phyloP scores from a whole-genome alignment of 169 alveolate genomes.

The Eimeria acervulina region DNA sequence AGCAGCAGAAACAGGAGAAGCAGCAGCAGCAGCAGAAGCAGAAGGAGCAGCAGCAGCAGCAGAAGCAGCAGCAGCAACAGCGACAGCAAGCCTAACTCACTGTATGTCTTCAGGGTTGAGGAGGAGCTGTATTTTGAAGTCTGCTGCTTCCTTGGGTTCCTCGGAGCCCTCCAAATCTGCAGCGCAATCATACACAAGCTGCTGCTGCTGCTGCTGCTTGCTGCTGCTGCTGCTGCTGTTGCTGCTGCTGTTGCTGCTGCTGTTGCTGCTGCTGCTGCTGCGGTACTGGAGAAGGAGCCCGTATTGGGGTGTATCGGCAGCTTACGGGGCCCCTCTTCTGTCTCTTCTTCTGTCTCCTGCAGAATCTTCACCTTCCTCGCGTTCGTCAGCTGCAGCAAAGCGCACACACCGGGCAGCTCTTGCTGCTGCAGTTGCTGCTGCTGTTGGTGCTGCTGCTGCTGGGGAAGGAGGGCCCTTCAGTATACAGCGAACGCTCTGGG shows the following conservation, averaged over 20 bases:
- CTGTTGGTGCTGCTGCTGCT: constrained; percentile 26
- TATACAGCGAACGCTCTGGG: background rate
- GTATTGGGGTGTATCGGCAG: background rate
- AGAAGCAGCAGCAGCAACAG: constrained; percentile 4
- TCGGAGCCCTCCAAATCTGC: background rate
- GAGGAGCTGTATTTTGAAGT: constrained; percentile 17
- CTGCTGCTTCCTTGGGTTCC: background rate
- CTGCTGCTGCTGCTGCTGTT: constrained; percentile 14
- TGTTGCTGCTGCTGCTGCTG: constrained; percentile 27
- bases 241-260: constrained; percentile 24
- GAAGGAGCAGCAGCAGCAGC: constrained; percentile 4
- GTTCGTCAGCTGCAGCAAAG: constrained; percentile 46
- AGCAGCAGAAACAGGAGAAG: background rate
- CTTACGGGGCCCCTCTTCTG: background rate
- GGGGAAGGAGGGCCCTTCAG: background rate
- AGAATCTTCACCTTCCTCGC: constrained; percentile 1
- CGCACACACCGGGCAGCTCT: background rate
- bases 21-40: too few relatives aligned
- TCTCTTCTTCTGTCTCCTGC: constrained; percentile 8
- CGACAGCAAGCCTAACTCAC: background rate
- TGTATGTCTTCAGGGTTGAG: constrained; percentile 2
- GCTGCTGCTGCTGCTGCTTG: too few relatives aligned
- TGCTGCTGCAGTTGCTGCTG: background rate
- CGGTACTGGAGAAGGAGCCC: background rate
- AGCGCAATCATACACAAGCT: background rate